Conservation (phyloP, 352 stramenopile genomes). For the Phytophthora pistaciae region DNA sequence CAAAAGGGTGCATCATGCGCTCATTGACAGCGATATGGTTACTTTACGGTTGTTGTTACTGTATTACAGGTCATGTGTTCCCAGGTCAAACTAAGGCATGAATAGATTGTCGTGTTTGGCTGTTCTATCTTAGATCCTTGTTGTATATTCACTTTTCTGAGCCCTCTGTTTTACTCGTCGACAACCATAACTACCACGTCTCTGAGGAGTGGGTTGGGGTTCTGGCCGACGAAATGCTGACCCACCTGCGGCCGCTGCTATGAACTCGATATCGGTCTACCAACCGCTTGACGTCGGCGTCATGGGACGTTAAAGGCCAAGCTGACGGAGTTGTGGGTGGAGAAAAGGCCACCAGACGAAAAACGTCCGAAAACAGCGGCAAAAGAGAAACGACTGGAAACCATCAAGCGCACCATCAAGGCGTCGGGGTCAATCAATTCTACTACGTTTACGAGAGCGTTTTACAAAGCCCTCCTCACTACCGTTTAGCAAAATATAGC, state of each 20-base stretch:
- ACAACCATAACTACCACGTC: constrained; percentile 21
- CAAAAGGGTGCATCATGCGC: no score
- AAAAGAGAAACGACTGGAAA: constrained; percentile 13
- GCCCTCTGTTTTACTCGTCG: constrained; percentile 17
- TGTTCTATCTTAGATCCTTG: constrained; percentile 22
- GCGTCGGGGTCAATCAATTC: constrained; percentile 9
- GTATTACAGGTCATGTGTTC: constrained; percentile 15
- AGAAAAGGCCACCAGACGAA: constrained; percentile 1
- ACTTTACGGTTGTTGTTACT: constrained; percentile 7
- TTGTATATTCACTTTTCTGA: constrained; percentile 9
- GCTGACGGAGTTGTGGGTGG: constrained; percentile 12
- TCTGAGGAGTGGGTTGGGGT: constrained; percentile 2
- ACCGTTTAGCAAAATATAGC: constrained; percentile 21
- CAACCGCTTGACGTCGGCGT: constrained; percentile 34
- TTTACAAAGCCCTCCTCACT: constrained; percentile 14
- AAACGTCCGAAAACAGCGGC: constrained; percentile 5
- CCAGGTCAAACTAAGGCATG: constrained; percentile 21
- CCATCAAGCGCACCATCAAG: constrained; percentile 17
- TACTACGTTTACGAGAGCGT: constrained; percentile 6
- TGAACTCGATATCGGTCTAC: constrained; percentile 16
- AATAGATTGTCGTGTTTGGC: constrained; percentile 19
- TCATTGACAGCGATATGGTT: no score
- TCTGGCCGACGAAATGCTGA: not conserved
- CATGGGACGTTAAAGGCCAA: constrained; percentile 21
- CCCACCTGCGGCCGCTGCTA: constrained; percentile 13